Conservation (phyloP, 164 flowering plant genomes). For the Dillenia turbinata region DNA sequence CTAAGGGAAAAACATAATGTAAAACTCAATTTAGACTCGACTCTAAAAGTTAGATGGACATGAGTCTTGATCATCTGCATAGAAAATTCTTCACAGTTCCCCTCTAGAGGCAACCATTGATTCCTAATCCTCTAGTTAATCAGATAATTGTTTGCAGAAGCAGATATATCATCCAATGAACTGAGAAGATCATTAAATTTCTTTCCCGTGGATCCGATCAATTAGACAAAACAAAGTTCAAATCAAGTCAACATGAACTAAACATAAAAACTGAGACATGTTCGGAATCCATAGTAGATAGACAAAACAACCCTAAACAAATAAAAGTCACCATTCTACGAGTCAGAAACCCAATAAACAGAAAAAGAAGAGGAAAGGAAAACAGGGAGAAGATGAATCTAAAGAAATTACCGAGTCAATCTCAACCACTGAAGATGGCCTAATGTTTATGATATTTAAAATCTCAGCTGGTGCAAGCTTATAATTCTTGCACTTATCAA, state of each 20-base stretch:
- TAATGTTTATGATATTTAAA: conserved; percentile 54
- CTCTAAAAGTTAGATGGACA: too few species aligned
- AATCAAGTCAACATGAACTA: background rate
- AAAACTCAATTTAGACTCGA: too few species aligned
- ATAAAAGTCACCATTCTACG: background rate
- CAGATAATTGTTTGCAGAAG: too few species aligned
- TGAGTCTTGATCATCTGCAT: too few species aligned
- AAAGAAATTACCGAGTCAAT: conserved; percentile 35
- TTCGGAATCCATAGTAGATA: background rate
- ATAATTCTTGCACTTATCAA: conserved; percentile 37
- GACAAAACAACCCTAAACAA: background rate
- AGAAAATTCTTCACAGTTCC: too few species aligned
- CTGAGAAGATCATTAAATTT: too few species aligned
- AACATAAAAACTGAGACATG: background rate
- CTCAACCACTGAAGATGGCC: conserved; percentile 43
- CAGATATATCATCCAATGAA: too few species aligned
- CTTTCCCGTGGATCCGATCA: background rate
- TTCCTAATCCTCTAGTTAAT: too few species aligned
- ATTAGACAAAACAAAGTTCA: background rate
- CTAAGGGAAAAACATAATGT: too few species aligned
- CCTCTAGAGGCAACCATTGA: too few species aligned
- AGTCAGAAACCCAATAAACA: background rate
- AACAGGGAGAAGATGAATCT: background rate
- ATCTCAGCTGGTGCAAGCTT: conserved; percentile 68
- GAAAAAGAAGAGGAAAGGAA: background rate